Conservation (phyloP, 163 green algal genomes). For the Scenedesmus sp. region DNA sequence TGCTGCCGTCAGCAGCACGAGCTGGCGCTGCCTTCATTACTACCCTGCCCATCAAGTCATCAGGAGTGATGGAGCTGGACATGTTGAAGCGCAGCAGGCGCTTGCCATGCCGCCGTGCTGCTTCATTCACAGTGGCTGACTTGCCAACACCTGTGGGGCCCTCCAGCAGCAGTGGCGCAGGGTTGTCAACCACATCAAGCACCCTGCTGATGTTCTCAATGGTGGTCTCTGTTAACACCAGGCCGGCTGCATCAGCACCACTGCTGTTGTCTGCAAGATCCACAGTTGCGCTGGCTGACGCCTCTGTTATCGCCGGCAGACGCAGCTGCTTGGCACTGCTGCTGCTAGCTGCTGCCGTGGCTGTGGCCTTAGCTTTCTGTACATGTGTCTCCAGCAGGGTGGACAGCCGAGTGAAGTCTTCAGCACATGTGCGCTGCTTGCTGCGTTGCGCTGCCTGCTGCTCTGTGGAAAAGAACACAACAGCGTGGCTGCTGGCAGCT, state of each 20-base stretch:
- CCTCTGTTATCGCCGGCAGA: not conserved
- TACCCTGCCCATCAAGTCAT: slow-evolving; percentile 31
- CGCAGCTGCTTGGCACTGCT: not conserved
- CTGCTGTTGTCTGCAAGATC: not conserved
- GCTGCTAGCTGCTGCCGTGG: not conserved
- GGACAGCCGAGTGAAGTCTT: slow-evolving; percentile 1
- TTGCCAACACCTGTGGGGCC: slow-evolving; percentile 61
- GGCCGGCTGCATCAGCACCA: not conserved
- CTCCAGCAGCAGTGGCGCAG: slow-evolving; percentile 41
- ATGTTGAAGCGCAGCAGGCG: slow-evolving; percentile 58
- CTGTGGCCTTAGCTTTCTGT: not conserved
- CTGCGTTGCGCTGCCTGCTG: slow-evolving; percentile 11
- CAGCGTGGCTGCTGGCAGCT: not conserved
- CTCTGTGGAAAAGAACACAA: slow-evolving; percentile 19
- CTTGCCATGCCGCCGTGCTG: slow-evolving; percentile 27
- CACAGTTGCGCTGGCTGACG: too few relatives aligned
- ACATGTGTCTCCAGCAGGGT: not conserved
- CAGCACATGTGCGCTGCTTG: slow-evolving; percentile 3
- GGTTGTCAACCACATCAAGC: slow-evolving; percentile 39
- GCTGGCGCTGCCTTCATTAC: slow-evolving; percentile 14
- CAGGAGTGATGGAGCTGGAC: slow-evolving; percentile 42
- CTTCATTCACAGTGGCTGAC: slow-evolving; percentile 52
- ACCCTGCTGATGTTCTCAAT: slow-evolving; percentile 41
- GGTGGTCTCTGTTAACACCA: slow-evolving; percentile 50
- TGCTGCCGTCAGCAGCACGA: not conserved